Evolutionary conservation across 257 asterid genomes (phyloP), one percentile per base, ranked within the genome.

Genomic region (Nicotiana tabacum): DNA sequence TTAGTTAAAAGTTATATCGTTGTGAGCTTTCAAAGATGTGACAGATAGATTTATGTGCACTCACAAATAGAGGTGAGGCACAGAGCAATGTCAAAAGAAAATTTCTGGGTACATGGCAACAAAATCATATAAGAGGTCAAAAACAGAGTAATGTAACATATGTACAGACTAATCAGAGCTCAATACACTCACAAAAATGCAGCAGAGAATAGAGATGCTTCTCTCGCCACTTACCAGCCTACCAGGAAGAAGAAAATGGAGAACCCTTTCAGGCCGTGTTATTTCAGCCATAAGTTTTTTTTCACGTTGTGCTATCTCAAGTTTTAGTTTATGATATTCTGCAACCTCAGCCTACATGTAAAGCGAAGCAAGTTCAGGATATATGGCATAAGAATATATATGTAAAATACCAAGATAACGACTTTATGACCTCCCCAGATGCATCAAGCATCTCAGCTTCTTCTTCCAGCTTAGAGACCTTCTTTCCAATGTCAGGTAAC

Each of bases 401-500:
- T 65, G 57, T 48, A 68, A 66, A 84, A 66, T 56, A 88, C 66
- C 66, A 78, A 57, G 68, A 82, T 17, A 46, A 74, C 82, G 68
- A 83, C 76, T 62, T 80, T 39, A 68, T 21, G 83, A 96, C 98
- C 97, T 96, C 98, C 66, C 98, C 98, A 58, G 97, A 90, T 83
- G 95, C 97, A 84, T 96, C 98, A 80, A 96, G 98, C 89, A 82
- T 85, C 58, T 95, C 91, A 89, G 95, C 98, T 93, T 96, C 98
- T 82, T 91, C 92, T 90, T 96, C 98, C 81, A 96, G 93, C 87
- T 83, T 89, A 15, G 96, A 90, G 60, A 96, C 91, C 89, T 88
- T 94, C 80, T 89, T 91, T 81, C 94, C 97, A 55, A 96, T 91
- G 85, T 93, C 99, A 37, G 99, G 99, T 87, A 96, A 90, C 77